Evolutionary conservation across 805 yeast genomes (phyloP).

Genomic region (Pichia rugopelliculosa): DNA sequence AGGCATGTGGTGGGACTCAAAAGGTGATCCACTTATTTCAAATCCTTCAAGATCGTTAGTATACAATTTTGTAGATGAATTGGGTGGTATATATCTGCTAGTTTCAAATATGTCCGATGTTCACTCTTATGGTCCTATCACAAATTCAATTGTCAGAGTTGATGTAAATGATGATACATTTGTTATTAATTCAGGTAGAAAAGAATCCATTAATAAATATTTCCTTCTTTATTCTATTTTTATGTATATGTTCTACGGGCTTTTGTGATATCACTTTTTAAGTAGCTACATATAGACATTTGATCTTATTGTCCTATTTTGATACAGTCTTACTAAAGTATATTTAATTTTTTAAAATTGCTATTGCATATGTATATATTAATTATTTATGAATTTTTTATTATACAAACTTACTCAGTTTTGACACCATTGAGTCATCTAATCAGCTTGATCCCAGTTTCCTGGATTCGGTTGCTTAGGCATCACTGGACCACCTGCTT

Average conservation of each 20-base stretch:
- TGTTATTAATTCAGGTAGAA: not conserved
- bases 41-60: slow-evolving; percentile 35
- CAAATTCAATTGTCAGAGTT: not conserved
- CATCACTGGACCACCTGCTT: slow-evolving; percentile 96
- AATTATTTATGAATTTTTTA: not conserved
- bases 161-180: not conserved
- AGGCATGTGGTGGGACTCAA: slow-evolving; percentile 93
- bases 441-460: slow-evolving; percentile 94
- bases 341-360: too few relatives aligned
- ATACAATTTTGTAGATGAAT: slow-evolving; percentile 36
- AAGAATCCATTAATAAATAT: not conserved
- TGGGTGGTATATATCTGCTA: slow-evolving; percentile 22
- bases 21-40: slow-evolving; percentile 49
- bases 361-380: not conserved
- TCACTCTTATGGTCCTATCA: not conserved
- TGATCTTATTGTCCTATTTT: too few relatives aligned
- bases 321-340: too few relatives aligned
- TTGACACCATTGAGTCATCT: not conserved
- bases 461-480: slow-evolving; percentile 85
- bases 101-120: not conserved
- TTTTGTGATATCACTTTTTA: not conserved
- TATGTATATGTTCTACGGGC: not conserved
- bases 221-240: not conserved
- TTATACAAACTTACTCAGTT: not conserved
- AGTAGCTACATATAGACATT: too few relatives aligned